Evolutionary conservation across 2,329 filamentous ascomycete genomes (phyloP).

Genomic region (Cladorrhinum sp.): DNA sequence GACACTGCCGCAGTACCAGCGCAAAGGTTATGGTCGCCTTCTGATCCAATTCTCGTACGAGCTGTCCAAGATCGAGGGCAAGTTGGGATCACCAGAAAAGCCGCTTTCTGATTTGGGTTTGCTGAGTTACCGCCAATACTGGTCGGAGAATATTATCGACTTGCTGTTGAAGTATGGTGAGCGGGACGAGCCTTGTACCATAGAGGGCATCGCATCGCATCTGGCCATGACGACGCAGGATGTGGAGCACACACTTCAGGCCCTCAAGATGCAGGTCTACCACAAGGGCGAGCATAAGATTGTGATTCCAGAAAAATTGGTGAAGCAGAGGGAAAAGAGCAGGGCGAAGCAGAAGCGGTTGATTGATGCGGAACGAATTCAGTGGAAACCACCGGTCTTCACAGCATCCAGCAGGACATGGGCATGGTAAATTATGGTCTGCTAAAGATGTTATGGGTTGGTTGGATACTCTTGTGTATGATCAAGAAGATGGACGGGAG

Average conservation of each 20-base stretch:
- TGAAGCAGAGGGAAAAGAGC: conserved; percentile 76
- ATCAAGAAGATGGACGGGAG: background rate
- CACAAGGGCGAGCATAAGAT: conserved; percentile 97
- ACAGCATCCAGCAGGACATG: conserved; percentile 86
- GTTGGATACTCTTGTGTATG: too few relatives aligned
- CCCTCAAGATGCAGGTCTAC: conserved; percentile 91
- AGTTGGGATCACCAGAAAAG: conserved; percentile 94
- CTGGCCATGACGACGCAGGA: conserved; percentile 97
- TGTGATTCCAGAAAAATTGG: conserved; percentile 79
- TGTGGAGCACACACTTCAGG: conserved; percentile 90
- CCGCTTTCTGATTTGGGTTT: conserved; percentile 91
- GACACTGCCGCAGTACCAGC: conserved; percentile 92
- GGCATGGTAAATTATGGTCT: conserved; percentile 80
- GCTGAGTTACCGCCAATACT: conserved; percentile 93
- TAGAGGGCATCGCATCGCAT: conserved; percentile 75
- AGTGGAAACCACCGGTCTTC: conserved; percentile 97
- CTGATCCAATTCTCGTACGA: conserved; percentile 98
- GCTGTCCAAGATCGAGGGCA: conserved; percentile 89
- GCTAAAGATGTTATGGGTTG: too few relatives aligned
- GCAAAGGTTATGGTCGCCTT: conserved; percentile 87
- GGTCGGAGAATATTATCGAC: conserved; percentile 92
- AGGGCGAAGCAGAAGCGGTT: conserved; percentile 69
- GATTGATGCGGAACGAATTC: conserved; percentile 75
- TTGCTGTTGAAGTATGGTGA: conserved; percentile 72
- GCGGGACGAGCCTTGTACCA: conserved; percentile 69